These are phyloP conservation scores for Berkeleyomyces basicola DNA, from an alignment of 2,329 filamentous ascomycete species.

Conservation along the genomic window DNA sequence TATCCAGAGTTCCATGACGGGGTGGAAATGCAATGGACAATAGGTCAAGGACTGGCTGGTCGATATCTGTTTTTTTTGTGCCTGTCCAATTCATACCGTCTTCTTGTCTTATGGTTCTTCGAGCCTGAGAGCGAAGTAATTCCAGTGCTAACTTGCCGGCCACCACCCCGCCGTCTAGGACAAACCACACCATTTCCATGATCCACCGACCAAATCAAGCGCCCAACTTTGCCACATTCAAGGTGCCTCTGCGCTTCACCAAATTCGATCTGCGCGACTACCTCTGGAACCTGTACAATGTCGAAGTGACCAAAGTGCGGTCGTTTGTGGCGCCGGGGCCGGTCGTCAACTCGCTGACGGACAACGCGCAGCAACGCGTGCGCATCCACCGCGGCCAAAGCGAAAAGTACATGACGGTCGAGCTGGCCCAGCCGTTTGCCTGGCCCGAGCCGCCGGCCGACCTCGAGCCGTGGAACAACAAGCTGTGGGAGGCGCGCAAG, in stretches of 20 bases:
- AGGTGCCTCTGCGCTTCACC: slow-evolving; percentile 79
- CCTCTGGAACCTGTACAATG: slow-evolving; percentile 69
- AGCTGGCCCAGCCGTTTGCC: slow-evolving; percentile 73
- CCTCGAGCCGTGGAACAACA: slow-evolving; percentile 46
- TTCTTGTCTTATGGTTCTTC: no score
- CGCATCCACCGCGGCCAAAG: slow-evolving; percentile 44
- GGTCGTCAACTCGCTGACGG: slow-evolving; percentile 26
- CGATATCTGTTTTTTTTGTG: no score
- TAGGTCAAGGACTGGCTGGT: no score
- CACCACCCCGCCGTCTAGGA: slow-evolving; percentile 33
- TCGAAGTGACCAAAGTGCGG: slow-evolving; percentile 56
- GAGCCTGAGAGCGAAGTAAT: no score
- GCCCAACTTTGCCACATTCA: slow-evolving; percentile 73
- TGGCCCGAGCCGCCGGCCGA: slow-evolving; percentile 60
- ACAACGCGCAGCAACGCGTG: slow-evolving; percentile 26
- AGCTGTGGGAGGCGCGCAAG: slow-evolving; percentile 37
- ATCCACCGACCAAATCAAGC: slow-evolving; percentile 55
- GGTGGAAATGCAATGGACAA: no score
- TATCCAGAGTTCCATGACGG: not conserved
- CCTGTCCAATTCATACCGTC: no score
- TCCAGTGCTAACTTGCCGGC: not conserved
- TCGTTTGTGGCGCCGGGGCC: slow-evolving; percentile 36
- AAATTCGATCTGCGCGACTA: slow-evolving; percentile 96
- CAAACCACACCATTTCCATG: slow-evolving; percentile 65
- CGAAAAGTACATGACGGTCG: slow-evolving; percentile 87